A percentile compares a stretch with the other conserved stretches of the same genome.
Conservation (phyloP, 1,284 basidiomycete genomes). For the Microbotryum lychnidis-dioicae region DNA sequence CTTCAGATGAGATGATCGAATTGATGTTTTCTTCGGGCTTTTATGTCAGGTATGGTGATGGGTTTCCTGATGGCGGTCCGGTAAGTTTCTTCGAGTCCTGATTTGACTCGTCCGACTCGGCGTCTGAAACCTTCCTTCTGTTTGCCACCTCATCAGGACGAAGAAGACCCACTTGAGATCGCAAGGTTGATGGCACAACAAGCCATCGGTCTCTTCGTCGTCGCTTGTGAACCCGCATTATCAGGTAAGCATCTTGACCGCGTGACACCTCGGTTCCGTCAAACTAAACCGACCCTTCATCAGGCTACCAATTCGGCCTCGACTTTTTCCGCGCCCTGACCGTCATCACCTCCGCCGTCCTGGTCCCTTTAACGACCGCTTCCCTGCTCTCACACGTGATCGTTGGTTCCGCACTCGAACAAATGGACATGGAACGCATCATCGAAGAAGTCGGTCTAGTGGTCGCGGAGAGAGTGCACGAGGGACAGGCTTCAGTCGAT, state of each 20-base stretch:
- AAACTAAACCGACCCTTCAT: constrained; percentile 23
- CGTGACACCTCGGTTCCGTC: constrained; percentile 15
- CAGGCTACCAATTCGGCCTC: constrained; percentile 39
- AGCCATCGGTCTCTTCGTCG: constrained; percentile 90
- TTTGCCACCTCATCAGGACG: constrained; percentile 44
- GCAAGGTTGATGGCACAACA: constrained; percentile 80
- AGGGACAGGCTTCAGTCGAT: constrained; percentile 77
- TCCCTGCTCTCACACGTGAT: constrained; percentile 95
- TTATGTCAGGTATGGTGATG: constrained; percentile 58
- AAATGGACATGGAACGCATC: constrained; percentile 91
- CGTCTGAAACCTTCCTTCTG: too few species aligned
- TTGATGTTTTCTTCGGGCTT: neutral
- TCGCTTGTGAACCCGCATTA: constrained; percentile 94
- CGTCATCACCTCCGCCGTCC: constrained; percentile 77
- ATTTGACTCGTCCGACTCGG: too few species aligned
- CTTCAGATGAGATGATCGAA: neutral
- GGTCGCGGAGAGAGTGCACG: constrained; percentile 82
- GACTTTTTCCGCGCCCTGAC: constrained; percentile 94
- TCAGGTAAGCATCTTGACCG: constrained; percentile 59
- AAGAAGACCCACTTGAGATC: constrained; percentile 70
- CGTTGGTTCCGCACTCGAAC: constrained; percentile 91
- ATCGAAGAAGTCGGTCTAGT: constrained; percentile 88
- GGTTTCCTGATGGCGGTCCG: constrained; percentile 46
- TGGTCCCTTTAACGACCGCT: constrained; percentile 93
- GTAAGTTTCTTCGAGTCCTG: constrained; percentile 1